phyloP scores from a whole-genome alignment of 805 yeast genomes.

The Saccharomycopsis sp. region DNA sequence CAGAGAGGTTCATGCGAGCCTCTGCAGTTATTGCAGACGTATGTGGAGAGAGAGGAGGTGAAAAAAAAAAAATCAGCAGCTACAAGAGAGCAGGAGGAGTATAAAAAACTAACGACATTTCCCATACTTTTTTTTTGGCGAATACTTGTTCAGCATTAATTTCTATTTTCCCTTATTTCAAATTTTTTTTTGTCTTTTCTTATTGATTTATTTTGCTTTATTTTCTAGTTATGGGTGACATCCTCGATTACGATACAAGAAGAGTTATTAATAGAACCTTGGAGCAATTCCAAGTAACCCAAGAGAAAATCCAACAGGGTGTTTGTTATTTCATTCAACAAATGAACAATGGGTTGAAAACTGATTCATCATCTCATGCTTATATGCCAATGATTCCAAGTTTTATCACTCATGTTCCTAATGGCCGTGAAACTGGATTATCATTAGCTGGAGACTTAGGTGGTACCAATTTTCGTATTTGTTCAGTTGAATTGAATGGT shows the following conservation, averaged over 20 bases:
- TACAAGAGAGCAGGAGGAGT: no score
- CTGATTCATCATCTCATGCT: constrained; percentile 32
- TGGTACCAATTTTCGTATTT: constrained; percentile 93
- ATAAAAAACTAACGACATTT: no score
- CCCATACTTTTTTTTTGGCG: no score
- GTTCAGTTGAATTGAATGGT: constrained; percentile 74
- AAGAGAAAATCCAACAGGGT: constrained; percentile 38
- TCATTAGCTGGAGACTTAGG: constrained; percentile 91
- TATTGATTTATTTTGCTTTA: neutral
- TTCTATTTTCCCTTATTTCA: neutral
- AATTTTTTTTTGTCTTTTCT: neutral
- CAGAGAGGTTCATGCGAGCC: no score
- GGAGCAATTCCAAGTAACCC: constrained; percentile 35
- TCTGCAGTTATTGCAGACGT: no score
- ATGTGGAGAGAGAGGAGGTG: no score
- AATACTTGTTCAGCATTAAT: no score
- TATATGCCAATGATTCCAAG: constrained; percentile 89
- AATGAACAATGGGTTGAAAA: constrained; percentile 52
- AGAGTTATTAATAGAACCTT: constrained; percentile 30
- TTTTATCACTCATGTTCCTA: constrained; percentile 77
- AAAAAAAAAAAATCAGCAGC: no score
- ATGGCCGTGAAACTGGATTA: constrained; percentile 78
- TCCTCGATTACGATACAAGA: constrained; percentile 7
- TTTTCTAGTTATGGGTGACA: no score
- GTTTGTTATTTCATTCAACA: constrained; percentile 51